A percentile compares a stretch with the other conserved stretches of the same genome.
phyloP scores from a whole-genome alignment of 805 yeast species.

The Kluyveromyces starmeri region DNA sequence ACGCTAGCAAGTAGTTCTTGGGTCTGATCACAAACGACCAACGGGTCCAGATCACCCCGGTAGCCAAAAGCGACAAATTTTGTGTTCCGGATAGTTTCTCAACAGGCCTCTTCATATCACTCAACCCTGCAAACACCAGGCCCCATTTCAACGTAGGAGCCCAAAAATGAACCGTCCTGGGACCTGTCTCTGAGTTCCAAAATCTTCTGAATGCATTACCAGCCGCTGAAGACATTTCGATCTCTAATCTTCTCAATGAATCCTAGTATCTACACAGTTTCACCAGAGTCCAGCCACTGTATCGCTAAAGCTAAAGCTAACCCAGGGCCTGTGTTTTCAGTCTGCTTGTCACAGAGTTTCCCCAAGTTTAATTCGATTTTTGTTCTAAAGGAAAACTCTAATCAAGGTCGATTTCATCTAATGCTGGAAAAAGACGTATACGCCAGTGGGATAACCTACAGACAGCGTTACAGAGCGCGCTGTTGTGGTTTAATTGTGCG shows the following conservation, averaged over 20 bases:
- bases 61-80: constrained; percentile 62
- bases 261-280: not conserved
- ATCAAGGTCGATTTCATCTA: too few relatives aligned
- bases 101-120: constrained; percentile 82
- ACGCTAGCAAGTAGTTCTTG: constrained; percentile 75
- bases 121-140: constrained; percentile 83
- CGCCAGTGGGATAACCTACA: too few relatives aligned
- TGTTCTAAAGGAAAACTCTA: too few relatives aligned
- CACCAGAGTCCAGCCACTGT: not conserved
- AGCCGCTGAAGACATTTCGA: constrained; percentile 15
- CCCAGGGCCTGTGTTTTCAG: too few relatives aligned
- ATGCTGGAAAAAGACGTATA: too few relatives aligned
- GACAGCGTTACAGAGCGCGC: too few relatives aligned
- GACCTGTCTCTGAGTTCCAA: constrained; percentile 85
- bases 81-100: constrained; percentile 80
- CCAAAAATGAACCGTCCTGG: constrained; percentile 97
- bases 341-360: too few relatives aligned
- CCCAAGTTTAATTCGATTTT: too few relatives aligned
- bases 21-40: constrained; percentile 95
- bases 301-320: too few relatives aligned
- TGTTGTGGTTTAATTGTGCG: too few relatives aligned
- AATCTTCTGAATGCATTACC: constrained; percentile 48
- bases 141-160: constrained; percentile 74
- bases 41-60: constrained; percentile 96
- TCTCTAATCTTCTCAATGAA: too few relatives aligned